phyloP scores from a whole-genome alignment of 1,139 yeast genomes.

The Blastobotrys aristatus region DNA sequence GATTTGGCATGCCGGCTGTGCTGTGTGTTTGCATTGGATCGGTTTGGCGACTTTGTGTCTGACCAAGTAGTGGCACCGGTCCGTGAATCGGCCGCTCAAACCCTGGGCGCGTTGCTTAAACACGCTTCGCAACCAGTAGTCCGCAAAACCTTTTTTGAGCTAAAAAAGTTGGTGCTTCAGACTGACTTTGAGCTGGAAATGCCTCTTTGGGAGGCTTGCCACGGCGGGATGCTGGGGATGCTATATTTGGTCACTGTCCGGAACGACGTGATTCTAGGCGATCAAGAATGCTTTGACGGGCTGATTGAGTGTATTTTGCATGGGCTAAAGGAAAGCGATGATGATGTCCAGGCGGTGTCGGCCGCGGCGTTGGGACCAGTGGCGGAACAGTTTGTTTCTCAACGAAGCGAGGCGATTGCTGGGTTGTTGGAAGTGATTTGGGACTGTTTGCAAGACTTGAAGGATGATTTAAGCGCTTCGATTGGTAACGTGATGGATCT shows the following conservation, averaged over 20 bases:
- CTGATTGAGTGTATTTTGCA: slow-evolving; percentile 82
- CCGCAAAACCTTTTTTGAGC: slow-evolving; percentile 56
- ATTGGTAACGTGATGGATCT: slow-evolving; percentile 96
- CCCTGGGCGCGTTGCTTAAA: slow-evolving; percentile 78
- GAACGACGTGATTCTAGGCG: slow-evolving; percentile 62
- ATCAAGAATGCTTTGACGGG: slow-evolving; percentile 46
- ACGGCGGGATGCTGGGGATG: slow-evolving; percentile 95
- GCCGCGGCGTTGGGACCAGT: slow-evolving; percentile 92
- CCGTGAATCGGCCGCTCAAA: slow-evolving; percentile 93
- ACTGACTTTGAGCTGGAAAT: slow-evolving; percentile 40
- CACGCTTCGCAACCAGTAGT: slow-evolving; percentile 58
- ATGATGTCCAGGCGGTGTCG: slow-evolving; percentile 95
- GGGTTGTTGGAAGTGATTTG: slow-evolving; percentile 72
- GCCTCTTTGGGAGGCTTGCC: slow-evolving; percentile 92
- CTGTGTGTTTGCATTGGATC: slow-evolving; percentile 83
- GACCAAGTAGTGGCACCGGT: slow-evolving; percentile 99
- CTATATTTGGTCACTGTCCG: slow-evolving; percentile 89
- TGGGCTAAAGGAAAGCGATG: slow-evolving; percentile 80
- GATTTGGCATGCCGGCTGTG: slow-evolving; percentile 84
- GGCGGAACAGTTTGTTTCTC: slow-evolving; percentile 71
- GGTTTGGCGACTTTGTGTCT: slow-evolving; percentile 96
- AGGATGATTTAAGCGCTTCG: slow-evolving; percentile 90
- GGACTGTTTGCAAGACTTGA: slow-evolving; percentile 77
- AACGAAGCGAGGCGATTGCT: slow-evolving; percentile 57
- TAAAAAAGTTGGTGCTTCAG: slow-evolving; percentile 70